Conservation (phyloP, 805 yeast species). For the Ogataea nonfermentans region DNA sequence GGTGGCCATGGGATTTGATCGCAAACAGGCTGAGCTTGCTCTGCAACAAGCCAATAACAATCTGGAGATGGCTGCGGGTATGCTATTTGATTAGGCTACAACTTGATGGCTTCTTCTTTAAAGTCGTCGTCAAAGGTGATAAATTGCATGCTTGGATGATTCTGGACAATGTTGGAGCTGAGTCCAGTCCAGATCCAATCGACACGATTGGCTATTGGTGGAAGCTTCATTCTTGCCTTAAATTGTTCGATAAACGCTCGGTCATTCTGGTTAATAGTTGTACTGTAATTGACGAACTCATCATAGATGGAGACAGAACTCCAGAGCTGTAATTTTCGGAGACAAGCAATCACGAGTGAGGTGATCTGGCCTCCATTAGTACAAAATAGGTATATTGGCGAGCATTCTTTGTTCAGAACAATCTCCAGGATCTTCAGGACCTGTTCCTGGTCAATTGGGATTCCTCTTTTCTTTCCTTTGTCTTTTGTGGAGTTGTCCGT, state of each 20-base stretch:
- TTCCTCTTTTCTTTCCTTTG: constrained; percentile 78
- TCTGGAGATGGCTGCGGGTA: constrained; percentile 81
- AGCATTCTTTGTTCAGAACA: constrained; percentile 53
- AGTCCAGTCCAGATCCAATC: constrained; percentile 69
- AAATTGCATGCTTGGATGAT: constrained; percentile 50
- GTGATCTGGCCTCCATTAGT: constrained; percentile 87
- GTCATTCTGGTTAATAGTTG: constrained; percentile 78
- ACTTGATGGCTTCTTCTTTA: constrained; percentile 20
- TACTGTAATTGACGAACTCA: constrained; percentile 76
- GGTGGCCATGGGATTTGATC: constrained; percentile 67
- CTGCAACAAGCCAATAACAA: constrained; percentile 69
- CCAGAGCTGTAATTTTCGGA: constrained; percentile 84
- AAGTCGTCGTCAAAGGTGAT: constrained; percentile 21
- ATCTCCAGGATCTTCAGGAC: constrained; percentile 60
- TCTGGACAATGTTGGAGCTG: constrained; percentile 53
- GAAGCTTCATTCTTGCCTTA: constrained; percentile 59
- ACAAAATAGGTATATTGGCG: constrained; percentile 84
- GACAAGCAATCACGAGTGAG: constrained; percentile 79
- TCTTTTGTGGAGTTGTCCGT: constrained; percentile 59
- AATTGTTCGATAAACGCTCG: constrained; percentile 80
- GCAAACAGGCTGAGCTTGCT: constrained; percentile 62
- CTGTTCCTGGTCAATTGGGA: constrained; percentile 69
- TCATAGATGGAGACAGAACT: constrained; percentile 81
- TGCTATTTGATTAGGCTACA: constrained; percentile 46
- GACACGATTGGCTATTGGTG: constrained; percentile 40